Conservation (phyloP, 495 filamentous ascomycete species). For the Hypoxylon lienhwacheense region DNA sequence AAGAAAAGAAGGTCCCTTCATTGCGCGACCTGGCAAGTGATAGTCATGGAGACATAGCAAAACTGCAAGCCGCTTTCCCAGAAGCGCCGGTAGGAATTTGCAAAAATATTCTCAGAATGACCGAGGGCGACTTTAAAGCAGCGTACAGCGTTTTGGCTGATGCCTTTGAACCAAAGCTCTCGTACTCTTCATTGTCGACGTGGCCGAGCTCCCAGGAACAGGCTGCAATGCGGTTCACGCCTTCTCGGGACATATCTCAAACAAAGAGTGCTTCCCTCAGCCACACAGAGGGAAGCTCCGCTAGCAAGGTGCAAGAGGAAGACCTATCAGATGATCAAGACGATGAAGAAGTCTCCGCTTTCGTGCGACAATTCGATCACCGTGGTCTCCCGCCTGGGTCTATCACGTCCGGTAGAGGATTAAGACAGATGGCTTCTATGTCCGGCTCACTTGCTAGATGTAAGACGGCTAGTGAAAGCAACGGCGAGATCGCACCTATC, state of each 20-base stretch:
- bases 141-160: slow-evolving; percentile 17
- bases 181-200: slow-evolving; percentile 7
- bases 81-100: slow-evolving; percentile 32
- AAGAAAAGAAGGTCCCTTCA: slow-evolving; percentile 14
- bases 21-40: slow-evolving; percentile 13
- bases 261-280: slow-evolving; percentile 1
- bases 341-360: slow-evolving; percentile 35
- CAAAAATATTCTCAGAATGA: slow-evolving; percentile 30
- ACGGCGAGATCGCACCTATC: slow-evolving; percentile 34
- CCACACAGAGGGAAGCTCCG: background rate
- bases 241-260: background rate
- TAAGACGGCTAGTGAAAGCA: slow-evolving; percentile 34
- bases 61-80: slow-evolving; percentile 44
- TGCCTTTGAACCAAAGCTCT: slow-evolving; percentile 13
- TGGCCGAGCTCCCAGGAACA: background rate
- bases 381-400: slow-evolving; percentile 56
- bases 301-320: slow-evolving; percentile 7
- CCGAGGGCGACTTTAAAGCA: slow-evolving; percentile 21
- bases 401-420: slow-evolving; percentile 47
- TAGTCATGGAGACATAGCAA: slow-evolving; percentile 37
- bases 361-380: slow-evolving; percentile 49
- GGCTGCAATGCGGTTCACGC: background rate
- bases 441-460: slow-evolving; percentile 28
- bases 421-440: slow-evolving; percentile 43
- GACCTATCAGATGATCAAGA: slow-evolving; percentile 28